These are phyloP conservation scores for Coniophora puteana DNA, from an alignment of 1,284 basidiomycete genomes.

Conservation along the genomic window DNA sequence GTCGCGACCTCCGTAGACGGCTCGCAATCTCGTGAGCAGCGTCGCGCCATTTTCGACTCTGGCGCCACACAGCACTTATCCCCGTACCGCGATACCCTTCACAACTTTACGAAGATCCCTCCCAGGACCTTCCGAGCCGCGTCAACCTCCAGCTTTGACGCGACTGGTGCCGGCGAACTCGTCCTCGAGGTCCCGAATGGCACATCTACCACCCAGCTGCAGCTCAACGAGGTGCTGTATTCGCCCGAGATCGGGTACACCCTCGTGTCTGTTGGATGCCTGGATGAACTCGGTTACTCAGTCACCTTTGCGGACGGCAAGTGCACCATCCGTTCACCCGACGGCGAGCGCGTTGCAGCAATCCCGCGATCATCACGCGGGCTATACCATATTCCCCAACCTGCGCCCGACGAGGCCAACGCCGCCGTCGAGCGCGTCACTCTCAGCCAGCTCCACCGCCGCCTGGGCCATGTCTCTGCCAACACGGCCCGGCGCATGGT, in stretches of 20 bases:
- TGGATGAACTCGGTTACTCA: not conserved
- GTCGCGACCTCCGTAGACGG: too few species aligned
- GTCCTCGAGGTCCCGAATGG: constrained; percentile 9
- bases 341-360: too few species aligned
- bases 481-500: not conserved
- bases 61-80: constrained; percentile 36
- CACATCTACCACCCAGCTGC: constrained; percentile 27
- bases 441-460: constrained; percentile 1
- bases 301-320: not conserved
- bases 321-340: not conserved
- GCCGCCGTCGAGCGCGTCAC: not conserved
- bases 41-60: constrained; percentile 32
- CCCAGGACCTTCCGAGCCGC: constrained; percentile 17
- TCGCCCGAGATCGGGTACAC: constrained; percentile 29
- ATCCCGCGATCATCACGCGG: too few species aligned
- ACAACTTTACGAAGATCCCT: constrained; percentile 12
- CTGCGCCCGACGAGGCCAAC: not conserved
- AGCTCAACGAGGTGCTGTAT: constrained; percentile 31
- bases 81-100: constrained; percentile 28
- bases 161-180: constrained; percentile 8
- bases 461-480: constrained; percentile 3
- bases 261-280: constrained; percentile 24
- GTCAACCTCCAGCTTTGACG: constrained; percentile 17
- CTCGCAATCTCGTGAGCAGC: too few species aligned
- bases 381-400: too few species aligned